Evolutionary conservation across 805 yeast genomes (phyloP).

Genomic region (Hanseniaspora taiwanica): DNA sequence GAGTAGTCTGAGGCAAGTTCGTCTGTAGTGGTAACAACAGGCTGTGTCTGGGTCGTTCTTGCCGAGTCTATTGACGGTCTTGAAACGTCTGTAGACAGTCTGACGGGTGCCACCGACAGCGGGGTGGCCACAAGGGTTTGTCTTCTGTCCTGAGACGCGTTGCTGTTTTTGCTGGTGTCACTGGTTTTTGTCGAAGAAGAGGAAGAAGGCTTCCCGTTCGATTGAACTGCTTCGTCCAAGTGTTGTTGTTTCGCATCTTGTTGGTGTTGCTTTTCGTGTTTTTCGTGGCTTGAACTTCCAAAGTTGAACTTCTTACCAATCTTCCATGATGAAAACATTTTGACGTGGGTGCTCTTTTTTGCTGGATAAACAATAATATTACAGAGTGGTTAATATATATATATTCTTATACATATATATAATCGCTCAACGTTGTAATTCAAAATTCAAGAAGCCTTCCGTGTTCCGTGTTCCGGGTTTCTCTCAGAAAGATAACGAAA

Average conservation of each 20-base stretch:
- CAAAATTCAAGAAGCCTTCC: too few relatives aligned
- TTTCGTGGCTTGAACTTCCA: not conserved
- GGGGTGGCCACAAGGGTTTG: constrained; percentile 3
- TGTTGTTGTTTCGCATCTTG: not conserved
- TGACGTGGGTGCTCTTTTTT: not conserved
- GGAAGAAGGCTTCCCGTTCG: not conserved
- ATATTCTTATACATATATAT: too few relatives aligned
- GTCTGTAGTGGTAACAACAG: not conserved
- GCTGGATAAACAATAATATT: too few relatives aligned
- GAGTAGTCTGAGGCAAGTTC: not conserved
- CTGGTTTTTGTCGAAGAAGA: not conserved
- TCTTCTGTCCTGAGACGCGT: constrained; percentile 1
- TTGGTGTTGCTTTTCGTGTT: not conserved
- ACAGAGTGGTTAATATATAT: too few relatives aligned
- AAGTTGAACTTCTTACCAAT: constrained; percentile 1
- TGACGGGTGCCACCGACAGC: not conserved
- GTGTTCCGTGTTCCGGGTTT: too few relatives aligned
- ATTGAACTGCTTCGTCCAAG: not conserved
- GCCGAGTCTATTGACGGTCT: not conserved
- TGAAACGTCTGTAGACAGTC: not conserved
- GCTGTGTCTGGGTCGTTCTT: not conserved
- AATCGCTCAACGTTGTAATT: too few relatives aligned
- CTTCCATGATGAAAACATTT: constrained; percentile 1
- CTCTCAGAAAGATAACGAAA: too few relatives aligned
- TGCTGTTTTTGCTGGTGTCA: not conserved